A percentile compares a stretch with the other conserved stretches of the same genome.
Evolutionary conservation across 148 eudicot genomes (phyloP).

Genomic region (Salicornia ramosissima): DNA sequence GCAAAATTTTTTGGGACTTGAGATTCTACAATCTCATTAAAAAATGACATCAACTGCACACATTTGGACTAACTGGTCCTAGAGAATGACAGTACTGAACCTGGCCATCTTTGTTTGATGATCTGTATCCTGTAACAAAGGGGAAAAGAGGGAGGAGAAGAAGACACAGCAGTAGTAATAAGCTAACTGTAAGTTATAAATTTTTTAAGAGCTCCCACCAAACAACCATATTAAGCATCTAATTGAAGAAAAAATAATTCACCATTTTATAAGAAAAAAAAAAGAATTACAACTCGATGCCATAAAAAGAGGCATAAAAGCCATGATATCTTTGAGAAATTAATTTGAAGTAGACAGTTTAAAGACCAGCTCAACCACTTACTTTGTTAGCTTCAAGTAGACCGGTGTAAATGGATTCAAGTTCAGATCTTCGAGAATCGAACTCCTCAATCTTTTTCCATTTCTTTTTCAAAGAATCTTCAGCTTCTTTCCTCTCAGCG

Average conservation of each 20-base stretch:
- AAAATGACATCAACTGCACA: background rate
- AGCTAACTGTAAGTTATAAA: too few species aligned
- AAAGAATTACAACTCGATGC: background rate
- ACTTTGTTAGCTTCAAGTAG: conserved; percentile 90
- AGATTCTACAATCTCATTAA: background rate
- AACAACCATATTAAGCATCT: background rate
- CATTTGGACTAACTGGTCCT: background rate
- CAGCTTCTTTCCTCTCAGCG: conserved; percentile 96
- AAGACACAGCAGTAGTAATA: background rate
- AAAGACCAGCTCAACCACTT: conserved; percentile 5
- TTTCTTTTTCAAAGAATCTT: conserved; percentile 84
- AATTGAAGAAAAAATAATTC: background rate
- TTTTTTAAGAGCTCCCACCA: background rate
- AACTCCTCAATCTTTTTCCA: conserved; percentile 99
- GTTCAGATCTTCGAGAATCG: conserved; percentile 95
- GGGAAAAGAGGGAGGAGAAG: background rate
- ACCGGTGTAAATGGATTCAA: conserved; percentile 72
- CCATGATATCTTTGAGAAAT: too few species aligned
- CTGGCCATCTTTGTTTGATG: background rate
- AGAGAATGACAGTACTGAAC: background rate
- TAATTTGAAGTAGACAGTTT: background rate
- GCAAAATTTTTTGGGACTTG: too few species aligned
- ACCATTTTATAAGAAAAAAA: background rate
- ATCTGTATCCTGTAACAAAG: background rate
- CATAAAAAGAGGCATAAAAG: background rate